A percentile compares a stretch with the other conserved stretches of the same genome.
Conservation (phyloP, 768 basidiomycete genomes). For the Agrocybe chaxingu region DNA sequence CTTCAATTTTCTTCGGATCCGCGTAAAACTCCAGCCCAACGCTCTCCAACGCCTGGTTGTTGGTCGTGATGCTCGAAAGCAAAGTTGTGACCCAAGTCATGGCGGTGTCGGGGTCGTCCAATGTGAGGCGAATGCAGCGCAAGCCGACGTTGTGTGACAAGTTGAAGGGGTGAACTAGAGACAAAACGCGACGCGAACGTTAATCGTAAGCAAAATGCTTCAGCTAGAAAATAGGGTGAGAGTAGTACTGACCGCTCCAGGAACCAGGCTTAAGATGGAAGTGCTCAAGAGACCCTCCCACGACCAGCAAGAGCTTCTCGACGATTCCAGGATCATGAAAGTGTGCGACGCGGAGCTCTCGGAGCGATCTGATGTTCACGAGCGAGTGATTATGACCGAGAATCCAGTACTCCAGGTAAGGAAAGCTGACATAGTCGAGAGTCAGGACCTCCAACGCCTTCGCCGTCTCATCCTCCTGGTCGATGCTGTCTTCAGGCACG, state of each 20-base stretch:
- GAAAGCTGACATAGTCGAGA: conserved; percentile 36
- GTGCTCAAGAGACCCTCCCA: conserved; percentile 35
- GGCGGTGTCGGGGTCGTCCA: conserved; percentile 35
- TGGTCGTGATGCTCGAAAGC: conserved; percentile 23
- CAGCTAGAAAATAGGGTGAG: not conserved
- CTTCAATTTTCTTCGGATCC: conserved; percentile 31
- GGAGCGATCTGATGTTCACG: conserved; percentile 32
- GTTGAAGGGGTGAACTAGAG: conserved; percentile 33
- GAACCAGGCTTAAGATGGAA: conserved; percentile 42
- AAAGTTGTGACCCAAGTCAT: conserved; percentile 35
- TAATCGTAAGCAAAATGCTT: conserved; percentile 1
- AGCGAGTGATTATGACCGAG: conserved; percentile 25
- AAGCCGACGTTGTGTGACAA: conserved; percentile 31
- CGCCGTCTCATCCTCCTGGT: conserved; percentile 1
- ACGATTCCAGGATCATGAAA: conserved; percentile 33
- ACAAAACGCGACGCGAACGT: not conserved
- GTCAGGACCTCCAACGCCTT: conserved; percentile 32
- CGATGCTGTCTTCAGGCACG: conserved; percentile 5
- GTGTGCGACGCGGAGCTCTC: conserved; percentile 40
- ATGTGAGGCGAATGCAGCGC: conserved; percentile 36
- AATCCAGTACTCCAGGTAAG: conserved; percentile 35
- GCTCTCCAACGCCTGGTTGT: conserved; percentile 22
- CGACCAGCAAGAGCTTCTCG: conserved; percentile 30
- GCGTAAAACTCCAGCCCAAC: conserved; percentile 40
- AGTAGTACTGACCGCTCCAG: conserved; percentile 32